Evolutionary conservation across 495 filamentous ascomycete species (phyloP), one percentile per base, ranked within the genome.

Genomic region (Penicillium lagena): DNA sequence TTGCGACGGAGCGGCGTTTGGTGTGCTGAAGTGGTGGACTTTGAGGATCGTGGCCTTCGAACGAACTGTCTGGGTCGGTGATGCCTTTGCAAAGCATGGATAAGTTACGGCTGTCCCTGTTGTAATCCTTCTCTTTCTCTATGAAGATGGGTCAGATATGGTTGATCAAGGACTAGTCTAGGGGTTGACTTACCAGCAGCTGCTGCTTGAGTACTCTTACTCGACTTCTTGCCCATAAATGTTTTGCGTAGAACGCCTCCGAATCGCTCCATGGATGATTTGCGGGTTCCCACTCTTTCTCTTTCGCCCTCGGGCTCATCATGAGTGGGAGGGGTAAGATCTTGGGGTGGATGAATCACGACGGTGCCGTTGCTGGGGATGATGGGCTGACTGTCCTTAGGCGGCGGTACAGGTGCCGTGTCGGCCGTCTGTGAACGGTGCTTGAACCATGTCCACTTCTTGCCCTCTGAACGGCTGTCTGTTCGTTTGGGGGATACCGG

Each of bases 391-490:
- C 13, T 15, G 7, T 58, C 50, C 45, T 52, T 60, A 9, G 38
- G 35, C 8, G 46, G 30, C 13, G 53, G 52, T 9, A 40, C n/a
- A 7, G 46, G 46, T 5, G 58, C 40, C 6, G 58, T 62, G 1
- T 62, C 61, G 7, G 57, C 59, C 1, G 63, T 57, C 30, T 78
- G 77, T 5, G 74, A 74, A 27, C 68, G 62, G 2, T 79, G 75
- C 39, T 73, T 82, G 56, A 87, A 84, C 83, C 83, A 89, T 2
- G 75, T 77, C 50, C 78, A 73, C 33, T 78, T 84, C 60, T 82
- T 84, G 35, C 46, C 43, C 33, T 75, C 60, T 1, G 64, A 52
- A 14, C 45, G 31, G 29, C 48, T 46, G 9, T 49, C 56, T 9
- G 52, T 59, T 13, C 47, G 47, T 35, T 53, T 62, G 1, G 63